Conservation (phyloP, 331 rosid genomes). For the Acacia pycnantha region DNA sequence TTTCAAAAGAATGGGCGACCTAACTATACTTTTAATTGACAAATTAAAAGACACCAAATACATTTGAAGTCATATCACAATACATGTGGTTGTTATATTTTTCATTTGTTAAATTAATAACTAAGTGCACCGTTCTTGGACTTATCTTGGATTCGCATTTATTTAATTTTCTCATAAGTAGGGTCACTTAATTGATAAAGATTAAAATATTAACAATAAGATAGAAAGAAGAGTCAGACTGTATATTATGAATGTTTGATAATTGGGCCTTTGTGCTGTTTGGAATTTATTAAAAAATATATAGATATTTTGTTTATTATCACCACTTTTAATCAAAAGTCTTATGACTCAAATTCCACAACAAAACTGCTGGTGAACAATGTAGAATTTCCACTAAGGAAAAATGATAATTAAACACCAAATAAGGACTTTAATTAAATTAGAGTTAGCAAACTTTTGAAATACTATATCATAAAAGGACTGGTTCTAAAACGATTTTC, state of each 20-base stretch:
- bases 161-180: not conserved
- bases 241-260: not conserved
- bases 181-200: not conserved
- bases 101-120: not conserved
- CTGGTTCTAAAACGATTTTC: no score
- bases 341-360: constrained; percentile 43
- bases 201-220: not conserved
- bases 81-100: not conserved
- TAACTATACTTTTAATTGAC: not conserved
- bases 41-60: not conserved
- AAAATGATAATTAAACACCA: not conserved
- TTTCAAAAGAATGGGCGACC: not conserved
- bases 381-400: not conserved
- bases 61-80: not conserved
- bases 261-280: not conserved
- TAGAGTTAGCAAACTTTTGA: not conserved
- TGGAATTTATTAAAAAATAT: not conserved
- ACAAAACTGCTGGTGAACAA: constrained; percentile 33
- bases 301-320: not conserved
- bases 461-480: not conserved
- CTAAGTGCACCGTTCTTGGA: not conserved
- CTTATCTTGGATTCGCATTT: not conserved
- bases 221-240: not conserved
- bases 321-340: not conserved
- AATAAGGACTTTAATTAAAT: not conserved